Conservation (phyloP, 2,329 filamentous ascomycete species). For the Fusarium torreyae region DNA sequence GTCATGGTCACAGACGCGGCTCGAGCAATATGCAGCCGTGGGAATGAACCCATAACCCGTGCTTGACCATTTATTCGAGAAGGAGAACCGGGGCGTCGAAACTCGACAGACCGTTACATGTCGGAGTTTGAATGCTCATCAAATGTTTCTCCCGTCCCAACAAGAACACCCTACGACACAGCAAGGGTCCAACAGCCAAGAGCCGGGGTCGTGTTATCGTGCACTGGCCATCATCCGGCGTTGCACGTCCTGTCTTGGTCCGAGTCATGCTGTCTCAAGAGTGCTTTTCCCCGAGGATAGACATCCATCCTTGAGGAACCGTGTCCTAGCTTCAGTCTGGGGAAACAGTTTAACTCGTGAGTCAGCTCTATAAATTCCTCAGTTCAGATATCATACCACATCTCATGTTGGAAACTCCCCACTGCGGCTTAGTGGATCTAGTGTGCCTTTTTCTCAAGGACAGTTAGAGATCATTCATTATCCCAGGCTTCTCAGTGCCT, state of each 20-base stretch:
- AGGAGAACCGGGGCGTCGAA: background rate
- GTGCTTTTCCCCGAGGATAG: constrained; percentile 36
- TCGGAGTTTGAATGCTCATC: background rate
- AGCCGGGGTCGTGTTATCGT: constrained; percentile 37
- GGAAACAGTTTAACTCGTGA: constrained; percentile 37
- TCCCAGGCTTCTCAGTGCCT: constrained; percentile 16
- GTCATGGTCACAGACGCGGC: constrained; percentile 41
- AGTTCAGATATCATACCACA: constrained; percentile 34
- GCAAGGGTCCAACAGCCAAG: constrained; percentile 28
- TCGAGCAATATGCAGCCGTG: constrained; percentile 26
- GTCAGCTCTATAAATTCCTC: constrained; percentile 31
- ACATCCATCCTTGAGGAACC: constrained; percentile 34
- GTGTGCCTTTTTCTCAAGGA: constrained; percentile 27
- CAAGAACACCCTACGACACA: constrained; percentile 8
- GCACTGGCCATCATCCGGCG: constrained; percentile 43
- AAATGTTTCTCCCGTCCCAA: background rate
- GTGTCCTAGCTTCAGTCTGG: constrained; percentile 42
- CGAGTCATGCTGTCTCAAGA: constrained; percentile 41
- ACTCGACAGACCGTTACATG: background rate
- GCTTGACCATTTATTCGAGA: background rate
- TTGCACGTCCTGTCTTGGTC: constrained; percentile 27
- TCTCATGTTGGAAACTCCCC: constrained; percentile 27
- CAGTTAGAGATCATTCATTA: constrained; percentile 17
- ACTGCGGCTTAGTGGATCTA: constrained; percentile 23
- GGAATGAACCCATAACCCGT: constrained; percentile 7